Conservation (phyloP, 176 grass and related monocot genomes). For the Oryza glaberrima region DNA sequence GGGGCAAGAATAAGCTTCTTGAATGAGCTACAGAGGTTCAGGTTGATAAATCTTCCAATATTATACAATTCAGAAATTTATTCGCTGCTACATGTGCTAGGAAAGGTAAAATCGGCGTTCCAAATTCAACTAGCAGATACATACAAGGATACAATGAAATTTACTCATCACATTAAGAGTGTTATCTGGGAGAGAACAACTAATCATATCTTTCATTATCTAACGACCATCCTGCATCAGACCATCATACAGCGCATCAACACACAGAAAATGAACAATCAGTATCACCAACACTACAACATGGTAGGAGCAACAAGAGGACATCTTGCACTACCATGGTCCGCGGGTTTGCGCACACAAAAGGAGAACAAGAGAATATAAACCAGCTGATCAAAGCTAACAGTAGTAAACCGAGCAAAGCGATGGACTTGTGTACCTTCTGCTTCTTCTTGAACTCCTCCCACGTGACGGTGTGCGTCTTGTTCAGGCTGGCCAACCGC, state of each 20-base stretch:
- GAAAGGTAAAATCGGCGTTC: neutral
- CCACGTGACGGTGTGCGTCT: slow-evolving; percentile 98
- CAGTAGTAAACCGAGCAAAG: slow-evolving; percentile 30
- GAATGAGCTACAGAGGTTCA: neutral
- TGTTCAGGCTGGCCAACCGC: slow-evolving; percentile 95
- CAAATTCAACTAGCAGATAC: neutral
- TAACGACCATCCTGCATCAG: slow-evolving; percentile 7
- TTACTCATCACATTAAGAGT: neutral
- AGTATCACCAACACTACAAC: neutral
- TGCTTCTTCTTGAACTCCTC: slow-evolving; percentile 99
- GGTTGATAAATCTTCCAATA: neutral
- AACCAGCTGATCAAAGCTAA: neutral
- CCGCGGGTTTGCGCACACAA: neutral
- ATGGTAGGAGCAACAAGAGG: neutral
- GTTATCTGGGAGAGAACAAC: neutral
- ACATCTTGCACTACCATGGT: neutral
- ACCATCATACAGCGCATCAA: neutral
- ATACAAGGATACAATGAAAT: neutral
- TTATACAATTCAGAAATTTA: neutral
- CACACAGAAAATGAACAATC: neutral
- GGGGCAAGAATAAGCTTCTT: neutral
- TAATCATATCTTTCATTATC: neutral
- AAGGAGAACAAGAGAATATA: neutral
- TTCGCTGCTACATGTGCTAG: neutral
- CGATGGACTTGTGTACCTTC: slow-evolving; percentile 54